Conservation (phyloP, 108 stramenopile genomes). For the Cyclostephanos invisitatus region DNA sequence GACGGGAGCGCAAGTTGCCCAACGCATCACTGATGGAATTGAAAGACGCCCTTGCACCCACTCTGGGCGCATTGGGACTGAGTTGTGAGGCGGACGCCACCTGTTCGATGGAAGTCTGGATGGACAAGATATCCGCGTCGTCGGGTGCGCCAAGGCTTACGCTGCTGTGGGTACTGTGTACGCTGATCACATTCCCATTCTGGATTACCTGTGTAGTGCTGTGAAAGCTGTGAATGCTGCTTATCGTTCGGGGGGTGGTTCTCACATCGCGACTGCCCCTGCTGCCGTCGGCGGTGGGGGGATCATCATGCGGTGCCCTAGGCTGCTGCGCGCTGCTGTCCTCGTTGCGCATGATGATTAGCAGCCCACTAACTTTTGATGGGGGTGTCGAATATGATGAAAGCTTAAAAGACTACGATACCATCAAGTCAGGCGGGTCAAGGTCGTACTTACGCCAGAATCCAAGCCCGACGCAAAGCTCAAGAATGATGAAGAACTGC, state of each 20-base stretch:
- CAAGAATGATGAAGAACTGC: too few species aligned
- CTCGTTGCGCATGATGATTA: neutral
- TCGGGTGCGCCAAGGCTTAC: constrained; percentile 2
- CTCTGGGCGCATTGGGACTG: neutral
- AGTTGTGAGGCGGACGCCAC: constrained; percentile 8
- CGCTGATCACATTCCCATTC: neutral
- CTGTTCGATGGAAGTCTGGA: constrained; percentile 20
- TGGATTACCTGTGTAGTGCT: constrained; percentile 3
- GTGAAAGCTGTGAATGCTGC: constrained; percentile 7
- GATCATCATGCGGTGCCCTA: neutral
- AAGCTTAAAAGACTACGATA: too few species aligned
- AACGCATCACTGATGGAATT: constrained; percentile 60
- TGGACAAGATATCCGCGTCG: constrained; percentile 15
- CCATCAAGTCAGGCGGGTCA: too few species aligned
- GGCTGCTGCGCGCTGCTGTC: neutral
- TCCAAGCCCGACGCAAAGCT: too few species aligned
- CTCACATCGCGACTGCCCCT: neutral
- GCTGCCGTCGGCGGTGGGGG: neutral
- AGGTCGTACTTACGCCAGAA: too few species aligned
- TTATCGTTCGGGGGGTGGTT: neutral
- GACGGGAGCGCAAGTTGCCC: constrained; percentile 45
- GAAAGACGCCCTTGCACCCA: constrained; percentile 50
- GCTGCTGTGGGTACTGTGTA: constrained; percentile 4
- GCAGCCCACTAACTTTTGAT: neutral
- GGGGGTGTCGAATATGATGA: neutral